Evolutionary conservation across 768 basidiomycete species (phyloP).

Genomic region (Hygrophoropsis aurantiaca): DNA sequence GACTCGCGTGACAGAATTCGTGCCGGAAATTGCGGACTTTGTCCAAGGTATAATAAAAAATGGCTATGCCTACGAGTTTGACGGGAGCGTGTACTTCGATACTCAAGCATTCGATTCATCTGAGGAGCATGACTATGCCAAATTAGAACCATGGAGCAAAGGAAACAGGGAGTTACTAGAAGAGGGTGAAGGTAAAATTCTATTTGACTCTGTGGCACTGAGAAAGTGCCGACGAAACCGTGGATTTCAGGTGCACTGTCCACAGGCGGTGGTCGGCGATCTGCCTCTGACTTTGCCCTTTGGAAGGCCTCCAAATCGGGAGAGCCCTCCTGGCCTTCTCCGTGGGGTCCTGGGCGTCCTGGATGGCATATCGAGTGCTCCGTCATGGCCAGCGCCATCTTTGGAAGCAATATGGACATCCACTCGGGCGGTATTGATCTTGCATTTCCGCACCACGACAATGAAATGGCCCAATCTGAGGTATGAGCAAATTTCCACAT

Average conservation of each 20-base stretch:
- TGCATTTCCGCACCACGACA: constrained; percentile 99
- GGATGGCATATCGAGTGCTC: constrained; percentile 99
- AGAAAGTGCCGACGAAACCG: not conserved
- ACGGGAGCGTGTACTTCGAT: constrained; percentile 92
- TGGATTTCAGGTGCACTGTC: constrained; percentile 54
- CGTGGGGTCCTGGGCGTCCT: constrained; percentile 93
- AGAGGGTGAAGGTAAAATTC: constrained; percentile 80
- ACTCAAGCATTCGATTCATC: constrained; percentile 77
- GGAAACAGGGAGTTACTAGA: constrained; percentile 87
- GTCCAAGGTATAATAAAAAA: constrained; percentile 83
- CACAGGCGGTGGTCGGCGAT: constrained; percentile 60
- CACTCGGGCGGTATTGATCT: constrained; percentile 97
- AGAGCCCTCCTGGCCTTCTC: constrained; percentile 94
- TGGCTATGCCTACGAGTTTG: constrained; percentile 71
- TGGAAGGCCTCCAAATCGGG: constrained; percentile 98
- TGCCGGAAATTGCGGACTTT: constrained; percentile 91
- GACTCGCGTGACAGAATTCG: constrained; percentile 95
- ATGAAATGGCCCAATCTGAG: constrained; percentile 97
- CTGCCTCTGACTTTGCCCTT: constrained; percentile 91
- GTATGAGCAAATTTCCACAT: constrained; percentile 37
- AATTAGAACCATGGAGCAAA: constrained; percentile 94
- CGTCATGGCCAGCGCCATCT: constrained; percentile 92
- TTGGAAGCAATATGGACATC: constrained; percentile 93
- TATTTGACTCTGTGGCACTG: not conserved
- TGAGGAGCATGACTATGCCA: constrained; percentile 83